Percentiles rank a stretch among this genome's conserved stretches.
phyloP scores from a whole-genome alignment of 2,329 filamentous ascomycete genomes.

The Xylariaceae sp. region DNA sequence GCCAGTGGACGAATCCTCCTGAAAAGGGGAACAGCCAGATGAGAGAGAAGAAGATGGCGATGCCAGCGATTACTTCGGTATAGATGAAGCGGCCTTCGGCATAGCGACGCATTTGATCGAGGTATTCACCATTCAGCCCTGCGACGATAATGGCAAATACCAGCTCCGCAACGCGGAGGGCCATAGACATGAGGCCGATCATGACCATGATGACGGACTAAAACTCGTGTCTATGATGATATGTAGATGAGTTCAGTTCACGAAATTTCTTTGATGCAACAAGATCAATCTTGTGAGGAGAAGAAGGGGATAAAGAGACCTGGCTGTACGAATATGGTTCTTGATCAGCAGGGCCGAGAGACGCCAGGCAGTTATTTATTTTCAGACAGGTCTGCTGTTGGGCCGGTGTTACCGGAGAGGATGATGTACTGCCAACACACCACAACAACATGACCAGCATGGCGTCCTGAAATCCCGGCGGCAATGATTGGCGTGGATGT shows the following conservation, averaged over 20 bases:
- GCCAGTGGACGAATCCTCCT: slow-evolving; percentile 63
- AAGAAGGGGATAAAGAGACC: neutral
- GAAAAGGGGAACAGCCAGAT: slow-evolving; percentile 70
- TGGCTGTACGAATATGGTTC: neutral
- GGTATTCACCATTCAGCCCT: slow-evolving; percentile 62
- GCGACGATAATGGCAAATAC: slow-evolving; percentile 67
- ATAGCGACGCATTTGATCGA: slow-evolving; percentile 45
- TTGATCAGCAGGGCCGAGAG: neutral
- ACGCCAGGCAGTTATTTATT: slow-evolving; percentile 12
- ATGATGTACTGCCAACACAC: slow-evolving; percentile 14
- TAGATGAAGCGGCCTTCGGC: slow-evolving; percentile 68
- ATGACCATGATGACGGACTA: slow-evolving; percentile 41
- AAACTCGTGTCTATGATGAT: neutral
- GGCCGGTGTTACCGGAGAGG: neutral
- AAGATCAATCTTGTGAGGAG: neutral
- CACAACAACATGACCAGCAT: slow-evolving; percentile 12
- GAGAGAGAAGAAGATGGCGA: slow-evolving; percentile 64
- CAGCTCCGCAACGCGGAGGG: slow-evolving; percentile 58
- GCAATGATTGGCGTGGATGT: slow-evolving; percentile 1
- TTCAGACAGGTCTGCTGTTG: neutral
- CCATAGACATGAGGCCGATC: slow-evolving; percentile 49
- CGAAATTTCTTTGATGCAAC: neutral
- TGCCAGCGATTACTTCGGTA: slow-evolving; percentile 62
- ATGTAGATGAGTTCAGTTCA: neutral
- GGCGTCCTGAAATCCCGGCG: slow-evolving; percentile 9